phyloP scores from a whole-genome alignment of 176 grass and related monocot genomes.

The Elymus sibiricus region DNA sequence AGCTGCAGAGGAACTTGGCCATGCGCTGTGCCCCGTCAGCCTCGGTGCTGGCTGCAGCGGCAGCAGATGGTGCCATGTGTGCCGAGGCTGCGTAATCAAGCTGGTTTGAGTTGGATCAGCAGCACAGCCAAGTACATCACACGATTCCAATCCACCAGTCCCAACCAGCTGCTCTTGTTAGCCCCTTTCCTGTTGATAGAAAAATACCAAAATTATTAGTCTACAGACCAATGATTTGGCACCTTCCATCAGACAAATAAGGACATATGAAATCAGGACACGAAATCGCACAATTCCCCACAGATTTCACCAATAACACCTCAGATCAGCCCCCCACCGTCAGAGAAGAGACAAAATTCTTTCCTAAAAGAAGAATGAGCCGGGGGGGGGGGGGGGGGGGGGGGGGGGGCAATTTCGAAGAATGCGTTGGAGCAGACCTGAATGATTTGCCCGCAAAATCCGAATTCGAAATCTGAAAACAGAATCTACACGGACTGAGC shows the following conservation, averaged over 20 bases:
- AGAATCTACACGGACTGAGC: background rate
- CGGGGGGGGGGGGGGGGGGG: background rate
- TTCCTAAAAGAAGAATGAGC: background rate
- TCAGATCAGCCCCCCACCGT: background rate
- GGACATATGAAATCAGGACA: background rate
- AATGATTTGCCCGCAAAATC: background rate
- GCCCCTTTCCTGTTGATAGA: constrained; percentile 22
- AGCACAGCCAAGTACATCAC: background rate
- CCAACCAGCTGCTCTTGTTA: background rate
- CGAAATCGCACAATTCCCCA: background rate
- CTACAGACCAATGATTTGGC: background rate
- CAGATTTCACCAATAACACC: background rate
- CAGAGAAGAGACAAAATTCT: background rate
- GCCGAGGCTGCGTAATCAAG: background rate
- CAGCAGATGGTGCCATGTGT: constrained; percentile 25
- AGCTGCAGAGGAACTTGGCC: constrained; percentile 94
- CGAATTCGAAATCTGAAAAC: background rate
- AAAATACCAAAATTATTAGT: background rate
- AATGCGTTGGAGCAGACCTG: background rate
- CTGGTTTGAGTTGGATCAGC: background rate
- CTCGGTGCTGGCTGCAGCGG: constrained; percentile 7
- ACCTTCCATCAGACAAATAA: background rate
- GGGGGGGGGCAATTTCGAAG: background rate
- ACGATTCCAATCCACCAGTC: background rate
- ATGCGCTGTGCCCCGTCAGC: constrained; percentile 43